A percentile compares a stretch with the other conserved stretches of the same genome.
Evolutionary conservation across 2,329 filamentous ascomycete genomes (phyloP).

Genomic region (Nakataea oryzae): DNA sequence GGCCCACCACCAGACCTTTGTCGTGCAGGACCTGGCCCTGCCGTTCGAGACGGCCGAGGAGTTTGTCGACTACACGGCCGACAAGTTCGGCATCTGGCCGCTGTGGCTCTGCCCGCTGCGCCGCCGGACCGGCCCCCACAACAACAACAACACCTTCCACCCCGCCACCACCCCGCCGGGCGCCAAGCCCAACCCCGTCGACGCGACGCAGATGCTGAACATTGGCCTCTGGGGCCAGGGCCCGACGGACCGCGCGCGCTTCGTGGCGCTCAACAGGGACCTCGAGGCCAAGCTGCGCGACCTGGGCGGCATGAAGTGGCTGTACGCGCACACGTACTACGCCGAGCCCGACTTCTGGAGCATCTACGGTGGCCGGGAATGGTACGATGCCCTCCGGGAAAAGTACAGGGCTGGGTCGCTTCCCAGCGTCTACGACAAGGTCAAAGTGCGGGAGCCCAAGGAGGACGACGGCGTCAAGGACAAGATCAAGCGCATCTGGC

Average conservation of each 20-base stretch:
- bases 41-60: conserved; percentile 39
- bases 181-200: conserved; percentile 8
- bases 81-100: conserved; percentile 44
- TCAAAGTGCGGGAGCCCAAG: conserved; percentile 33
- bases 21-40: conserved; percentile 58
- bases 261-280: conserved; percentile 57
- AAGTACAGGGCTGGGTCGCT: conserved; percentile 54
- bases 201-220: conserved; percentile 39
- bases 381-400: conserved; percentile 51
- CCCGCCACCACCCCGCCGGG: conserved; percentile 30
- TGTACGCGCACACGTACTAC: conserved; percentile 82
- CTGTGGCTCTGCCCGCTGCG: conserved; percentile 49
- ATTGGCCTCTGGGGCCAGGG: conserved; percentile 75
- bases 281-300: conserved; percentile 60
- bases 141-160: conserved; percentile 33
- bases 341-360: conserved; percentile 60
- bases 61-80: conserved; percentile 45
- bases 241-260: conserved; percentile 42
- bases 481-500: conserved; percentile 37
- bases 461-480: conserved; percentile 21
- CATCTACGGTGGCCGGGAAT: conserved; percentile 44
- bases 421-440: conserved; percentile 63
- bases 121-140: conserved; percentile 28
- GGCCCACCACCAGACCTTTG: conserved; percentile 52
- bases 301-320: conserved; percentile 73